phyloP scores from a whole-genome alignment of 1,284 basidiomycete genomes.

The Trichosporon faecale region DNA sequence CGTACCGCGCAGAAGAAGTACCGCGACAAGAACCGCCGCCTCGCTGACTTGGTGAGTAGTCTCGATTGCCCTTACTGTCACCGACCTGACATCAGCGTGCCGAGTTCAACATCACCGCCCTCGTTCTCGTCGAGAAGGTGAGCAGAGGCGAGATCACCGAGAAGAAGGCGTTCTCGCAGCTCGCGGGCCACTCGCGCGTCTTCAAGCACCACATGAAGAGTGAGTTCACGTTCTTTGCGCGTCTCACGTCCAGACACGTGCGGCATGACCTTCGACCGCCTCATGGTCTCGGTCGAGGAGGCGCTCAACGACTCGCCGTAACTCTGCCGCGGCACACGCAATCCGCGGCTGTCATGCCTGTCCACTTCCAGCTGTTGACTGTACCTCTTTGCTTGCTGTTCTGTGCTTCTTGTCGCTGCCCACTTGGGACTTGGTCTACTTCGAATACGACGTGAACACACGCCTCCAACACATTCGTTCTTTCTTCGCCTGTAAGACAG shows the following conservation, averaged over 20 bases:
- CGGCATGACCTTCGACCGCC: background rate
- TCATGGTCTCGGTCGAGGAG: conserved; percentile 3
- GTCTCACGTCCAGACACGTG: background rate
- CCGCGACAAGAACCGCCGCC: conserved; percentile 20
- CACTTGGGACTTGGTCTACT: background rate
- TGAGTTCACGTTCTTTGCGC: background rate
- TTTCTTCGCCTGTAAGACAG: background rate
- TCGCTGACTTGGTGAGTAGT: conserved; percentile 15
- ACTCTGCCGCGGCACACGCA: background rate
- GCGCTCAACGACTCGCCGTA: background rate
- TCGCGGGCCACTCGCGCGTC: conserved; percentile 5
- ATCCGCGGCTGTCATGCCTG: background rate
- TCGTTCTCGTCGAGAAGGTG: background rate
- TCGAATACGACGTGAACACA: background rate
- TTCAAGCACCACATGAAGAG: conserved; percentile 10
- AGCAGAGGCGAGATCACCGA: background rate
- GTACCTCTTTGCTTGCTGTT: background rate
- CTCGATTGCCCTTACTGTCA: too few relatives aligned
- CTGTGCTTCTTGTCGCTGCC: background rate
- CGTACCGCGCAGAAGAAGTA: conserved; percentile 24
- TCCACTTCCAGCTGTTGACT: background rate
- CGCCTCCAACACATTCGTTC: background rate
- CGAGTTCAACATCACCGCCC: conserved; percentile 14
- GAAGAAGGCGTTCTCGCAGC: conserved; percentile 2
- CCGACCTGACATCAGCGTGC: conserved; percentile 16